Base-by-base conservation (phyloP, 2,329 filamentous ascomycete species). In the Coniochaeta sp. region DNA sequence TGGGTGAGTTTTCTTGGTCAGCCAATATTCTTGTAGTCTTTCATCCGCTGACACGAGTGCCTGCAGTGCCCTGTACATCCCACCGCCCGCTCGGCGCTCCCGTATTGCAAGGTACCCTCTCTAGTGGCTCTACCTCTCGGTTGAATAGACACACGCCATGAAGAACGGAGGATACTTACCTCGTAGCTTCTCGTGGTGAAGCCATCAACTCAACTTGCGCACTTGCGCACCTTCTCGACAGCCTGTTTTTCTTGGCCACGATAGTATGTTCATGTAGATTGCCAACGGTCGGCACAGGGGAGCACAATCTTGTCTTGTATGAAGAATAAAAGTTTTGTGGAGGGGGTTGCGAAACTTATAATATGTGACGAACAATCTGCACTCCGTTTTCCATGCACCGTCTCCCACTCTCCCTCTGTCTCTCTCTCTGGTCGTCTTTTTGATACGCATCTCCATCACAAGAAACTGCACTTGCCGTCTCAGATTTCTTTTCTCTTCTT, bases 1-100 rank as follows among this genome's bases (percentile, higher is more conserved):
- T 1, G 87, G 87, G 73, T 77, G 62, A 61, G 74, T 72, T 8
- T 60, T 56, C 59, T 26, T 33, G 16, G 36, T 12, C 19, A 31
- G 11, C 47, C 47, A 36, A 36, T 6, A 11, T 14, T 1, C 44
- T 24, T 19, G n/a, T 40, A 55, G 12, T 38, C 22, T 52, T 40
- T 19, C 22, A 19, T 22, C 28, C 17, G 57, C 40, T 31, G 28
- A 43, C 33, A 50, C 34, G 22, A 50, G 19, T 19, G n/a, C 43
- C 24, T 36, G 5, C 14, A 63, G 62, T 24, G 62, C 62, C 19
- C 22, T 59, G 55, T 63, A 63, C 44, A 60, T 52, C 31, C 33
- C 62, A 3, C 58, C 59, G n/a, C 6, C 61, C 1, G 50, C 19
- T 54, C 59, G 60, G 43, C 43, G 59, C 59, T 58, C 54, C 28